These are phyloP conservation scores for Entamoeba invadens DNA, from an alignment of 208 protist species.

Conservation along the genomic window DNA sequence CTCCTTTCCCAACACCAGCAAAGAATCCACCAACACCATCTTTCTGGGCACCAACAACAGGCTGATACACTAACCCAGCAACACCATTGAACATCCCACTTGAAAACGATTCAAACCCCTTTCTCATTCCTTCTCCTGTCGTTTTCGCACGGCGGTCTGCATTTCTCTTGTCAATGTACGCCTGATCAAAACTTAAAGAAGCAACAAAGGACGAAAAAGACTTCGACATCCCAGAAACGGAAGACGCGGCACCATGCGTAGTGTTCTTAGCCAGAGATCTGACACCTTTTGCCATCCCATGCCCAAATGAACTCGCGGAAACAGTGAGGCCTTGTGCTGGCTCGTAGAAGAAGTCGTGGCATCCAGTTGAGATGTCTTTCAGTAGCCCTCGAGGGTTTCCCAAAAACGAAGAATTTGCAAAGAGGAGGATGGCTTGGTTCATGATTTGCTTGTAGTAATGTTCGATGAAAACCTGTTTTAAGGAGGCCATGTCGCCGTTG, in stretches of 20 bases:
- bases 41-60: not conserved
- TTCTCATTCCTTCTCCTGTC: not conserved
- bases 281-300: not conserved
- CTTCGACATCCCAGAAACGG: not conserved
- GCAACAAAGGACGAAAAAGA: not conserved
- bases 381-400: not conserved
- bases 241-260: not conserved
- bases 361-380: not conserved
- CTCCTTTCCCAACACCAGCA: not conserved
- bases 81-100: slow-evolving; percentile 2
- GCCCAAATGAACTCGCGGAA: not conserved
- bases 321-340: slow-evolving; percentile 8
- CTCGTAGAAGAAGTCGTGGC: slow-evolving; percentile 21
- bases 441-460: not conserved
- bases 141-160: not conserved
- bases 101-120: not conserved
- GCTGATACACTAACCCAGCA: slow-evolving; percentile 7
- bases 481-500: not conserved
- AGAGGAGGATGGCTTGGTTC: not conserved
- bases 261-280: slow-evolving; percentile 8
- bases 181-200: slow-evolving; percentile 3
- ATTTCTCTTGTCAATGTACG: not conserved
- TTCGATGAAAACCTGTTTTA: not conserved
- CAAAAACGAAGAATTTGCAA: not conserved
- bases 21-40: slow-evolving; percentile 6